Evolutionary conservation across 2,329 filamentous ascomycete species (phyloP).

Genomic region (Plectosphaerella sp.): DNA sequence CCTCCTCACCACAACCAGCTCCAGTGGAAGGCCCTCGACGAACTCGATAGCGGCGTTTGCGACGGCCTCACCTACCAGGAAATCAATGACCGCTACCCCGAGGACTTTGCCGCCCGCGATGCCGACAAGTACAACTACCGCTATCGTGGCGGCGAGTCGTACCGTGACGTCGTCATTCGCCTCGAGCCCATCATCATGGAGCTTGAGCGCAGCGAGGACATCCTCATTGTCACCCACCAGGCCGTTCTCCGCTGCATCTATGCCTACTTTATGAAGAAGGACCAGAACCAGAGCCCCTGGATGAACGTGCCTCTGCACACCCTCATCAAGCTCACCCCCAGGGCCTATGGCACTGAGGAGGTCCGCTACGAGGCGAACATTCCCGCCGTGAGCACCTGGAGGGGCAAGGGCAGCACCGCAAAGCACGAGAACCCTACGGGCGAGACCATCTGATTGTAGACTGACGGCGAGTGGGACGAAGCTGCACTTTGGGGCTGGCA

Average conservation of each 20-base stretch:
- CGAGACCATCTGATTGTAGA: conserved; percentile 15
- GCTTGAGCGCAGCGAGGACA: conserved; percentile 90
- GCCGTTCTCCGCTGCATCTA: conserved; percentile 96
- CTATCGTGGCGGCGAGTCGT: conserved; percentile 91
- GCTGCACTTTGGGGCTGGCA: neutral
- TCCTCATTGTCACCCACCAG: conserved; percentile 96
- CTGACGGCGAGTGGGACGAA: neutral
- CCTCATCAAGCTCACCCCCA: conserved; percentile 91
- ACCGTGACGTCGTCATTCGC: conserved; percentile 95
- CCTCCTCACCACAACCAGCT: conserved; percentile 83
- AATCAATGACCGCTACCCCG: conserved; percentile 85
- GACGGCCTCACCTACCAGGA: conserved; percentile 95
- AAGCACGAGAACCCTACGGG: conserved; percentile 69
- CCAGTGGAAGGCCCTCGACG: conserved; percentile 97
- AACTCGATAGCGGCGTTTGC: conserved; percentile 93
- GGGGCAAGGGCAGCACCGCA: conserved; percentile 87
- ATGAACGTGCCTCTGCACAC: conserved; percentile 98
- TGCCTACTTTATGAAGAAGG: conserved; percentile 97
- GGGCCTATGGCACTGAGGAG: conserved; percentile 90
- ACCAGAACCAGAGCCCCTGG: conserved; percentile 90
- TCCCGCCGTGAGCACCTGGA: conserved; percentile 92
- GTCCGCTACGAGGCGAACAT: conserved; percentile 86
- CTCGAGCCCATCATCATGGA: conserved; percentile 99
- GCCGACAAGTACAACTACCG: conserved; percentile 99
- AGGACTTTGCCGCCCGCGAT: conserved; percentile 92